Percentiles rank a stretch among this genome's conserved stretches.
phyloP scores from a whole-genome alignment of 768 basidiomycete species.

The Calocybe indica region DNA sequence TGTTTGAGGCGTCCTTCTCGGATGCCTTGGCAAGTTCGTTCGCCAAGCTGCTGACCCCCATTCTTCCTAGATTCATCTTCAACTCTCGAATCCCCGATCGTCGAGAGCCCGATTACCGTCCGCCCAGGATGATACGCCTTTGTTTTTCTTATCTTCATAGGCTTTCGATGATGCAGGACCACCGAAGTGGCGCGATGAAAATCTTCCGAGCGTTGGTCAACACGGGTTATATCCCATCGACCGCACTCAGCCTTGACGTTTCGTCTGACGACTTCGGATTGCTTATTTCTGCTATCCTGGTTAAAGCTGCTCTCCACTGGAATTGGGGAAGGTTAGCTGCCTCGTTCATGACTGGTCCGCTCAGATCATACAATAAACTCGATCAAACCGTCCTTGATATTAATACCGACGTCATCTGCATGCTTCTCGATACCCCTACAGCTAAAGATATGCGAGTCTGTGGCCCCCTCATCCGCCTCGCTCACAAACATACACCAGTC shows the following conservation, averaged over 20 bases:
- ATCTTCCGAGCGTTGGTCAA: constrained; percentile 46
- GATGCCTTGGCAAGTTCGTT: too few species aligned
- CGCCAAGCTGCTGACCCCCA: too few species aligned
- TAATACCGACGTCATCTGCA: constrained; percentile 37
- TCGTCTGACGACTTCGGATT: constrained; percentile 34
- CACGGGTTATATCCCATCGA: constrained; percentile 36
- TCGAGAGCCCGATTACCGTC: not conserved
- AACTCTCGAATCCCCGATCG: too few species aligned
- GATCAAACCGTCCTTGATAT: constrained; percentile 25
- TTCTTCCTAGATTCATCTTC: too few species aligned
- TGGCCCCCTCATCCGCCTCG: constrained; percentile 32
- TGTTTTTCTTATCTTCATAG: not conserved
- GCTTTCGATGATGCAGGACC: not conserved
- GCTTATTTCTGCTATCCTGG: constrained; percentile 43
- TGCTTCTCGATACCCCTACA: constrained; percentile 30
- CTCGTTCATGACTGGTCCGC: constrained; percentile 26
- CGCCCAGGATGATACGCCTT: not conserved
- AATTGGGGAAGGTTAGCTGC: constrained; percentile 41
- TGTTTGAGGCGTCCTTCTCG: too few species aligned
- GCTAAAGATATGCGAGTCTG: constrained; percentile 30
- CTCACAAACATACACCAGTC: constrained; percentile 31
- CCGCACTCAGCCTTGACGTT: constrained; percentile 35
- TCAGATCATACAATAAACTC: constrained; percentile 12
- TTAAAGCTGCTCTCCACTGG: constrained; percentile 50
- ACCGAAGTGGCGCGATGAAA: constrained; percentile 31